Evolutionary conservation across 31 red algal species (phyloP).

Genomic region (Porphyra umbilicalis): DNA sequence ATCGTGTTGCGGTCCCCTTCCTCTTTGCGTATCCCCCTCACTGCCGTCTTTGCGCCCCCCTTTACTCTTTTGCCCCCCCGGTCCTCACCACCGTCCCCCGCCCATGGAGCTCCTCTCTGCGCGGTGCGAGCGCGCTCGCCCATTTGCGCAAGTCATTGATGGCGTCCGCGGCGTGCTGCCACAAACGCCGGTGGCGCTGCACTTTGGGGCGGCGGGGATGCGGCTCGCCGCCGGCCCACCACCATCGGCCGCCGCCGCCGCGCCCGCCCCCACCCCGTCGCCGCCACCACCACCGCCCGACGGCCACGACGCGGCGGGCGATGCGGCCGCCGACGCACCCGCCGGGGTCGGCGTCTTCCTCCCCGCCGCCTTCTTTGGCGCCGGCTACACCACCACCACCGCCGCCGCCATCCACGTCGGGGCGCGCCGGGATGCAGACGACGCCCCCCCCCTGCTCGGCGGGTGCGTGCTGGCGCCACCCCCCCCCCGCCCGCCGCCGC

Average conservation of each 20-base stretch:
- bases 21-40: neutral
- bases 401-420: neutral
- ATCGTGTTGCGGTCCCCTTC: neutral
- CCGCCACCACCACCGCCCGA: too few relatives aligned
- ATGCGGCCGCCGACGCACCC: neutral
- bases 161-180: neutral
- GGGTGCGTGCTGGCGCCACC: too few relatives aligned
- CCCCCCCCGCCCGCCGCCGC: neutral
- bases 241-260: neutral
- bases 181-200: neutral
- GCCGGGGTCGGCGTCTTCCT: neutral
- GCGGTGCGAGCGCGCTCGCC: neutral
- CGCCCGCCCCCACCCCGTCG: neutral
- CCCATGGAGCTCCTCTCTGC: neutral
- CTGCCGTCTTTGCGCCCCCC: neutral
- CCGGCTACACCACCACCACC: neutral
- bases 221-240: neutral
- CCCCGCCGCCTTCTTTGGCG: neutral
- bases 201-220: neutral
- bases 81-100: neutral
- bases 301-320: too few relatives aligned
- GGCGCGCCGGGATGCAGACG: too few relatives aligned
- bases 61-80: neutral
- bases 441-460: too few relatives aligned
- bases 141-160: neutral